Percentiles rank a stretch among this genome's conserved stretches.
phyloP scores from a whole-genome alignment of 2,329 filamentous ascomycete genomes.

The Basipetospora chlamydospora region DNA sequence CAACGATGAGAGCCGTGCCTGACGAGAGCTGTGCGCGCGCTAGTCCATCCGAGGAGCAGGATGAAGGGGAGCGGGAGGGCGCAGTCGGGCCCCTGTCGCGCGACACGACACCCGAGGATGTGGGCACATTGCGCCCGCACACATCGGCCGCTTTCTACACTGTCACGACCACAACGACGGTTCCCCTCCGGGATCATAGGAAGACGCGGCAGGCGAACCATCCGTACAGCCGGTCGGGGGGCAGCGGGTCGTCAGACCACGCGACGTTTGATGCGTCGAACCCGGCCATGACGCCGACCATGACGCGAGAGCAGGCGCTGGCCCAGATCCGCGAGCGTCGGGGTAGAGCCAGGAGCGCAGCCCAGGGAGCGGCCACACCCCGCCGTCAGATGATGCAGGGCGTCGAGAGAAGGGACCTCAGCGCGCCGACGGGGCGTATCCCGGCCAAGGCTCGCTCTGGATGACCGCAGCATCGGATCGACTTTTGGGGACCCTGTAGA shows the following conservation, averaged over 20 bases:
- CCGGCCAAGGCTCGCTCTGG: constrained; percentile 8
- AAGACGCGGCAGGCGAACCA: constrained; percentile 30
- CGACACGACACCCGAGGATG: constrained; percentile 10
- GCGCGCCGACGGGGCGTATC: constrained; percentile 26
- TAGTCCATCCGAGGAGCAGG: constrained; percentile 6
- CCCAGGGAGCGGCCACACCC: constrained; percentile 46
- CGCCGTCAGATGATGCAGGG: constrained; percentile 37
- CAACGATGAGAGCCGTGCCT: constrained; percentile 24
- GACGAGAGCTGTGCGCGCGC: constrained; percentile 7
- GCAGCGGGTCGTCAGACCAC: not conserved
- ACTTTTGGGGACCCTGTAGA: no score
- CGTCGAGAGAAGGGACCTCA: constrained; percentile 29
- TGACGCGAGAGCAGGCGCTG: constrained; percentile 60
- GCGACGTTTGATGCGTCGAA: constrained; percentile 38
- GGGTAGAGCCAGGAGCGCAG: constrained; percentile 55
- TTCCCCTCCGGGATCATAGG: constrained; percentile 32
- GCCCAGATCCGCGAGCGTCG: constrained; percentile 60
- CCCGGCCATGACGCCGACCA: constrained; percentile 47
- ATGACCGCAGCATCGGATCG: no score
- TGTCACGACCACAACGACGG: constrained; percentile 32
- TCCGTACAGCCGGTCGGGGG: constrained; percentile 17
- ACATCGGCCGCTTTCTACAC: constrained; percentile 32
- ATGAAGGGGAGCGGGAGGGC: no score
- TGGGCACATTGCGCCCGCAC: constrained; percentile 23
- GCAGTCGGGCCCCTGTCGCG: no score